A percentile compares a stretch with the other conserved stretches of the same genome.
Evolutionary conservation across 805 yeast genomes (phyloP).

Genomic region (Schwanniomyces polymorphus): DNA sequence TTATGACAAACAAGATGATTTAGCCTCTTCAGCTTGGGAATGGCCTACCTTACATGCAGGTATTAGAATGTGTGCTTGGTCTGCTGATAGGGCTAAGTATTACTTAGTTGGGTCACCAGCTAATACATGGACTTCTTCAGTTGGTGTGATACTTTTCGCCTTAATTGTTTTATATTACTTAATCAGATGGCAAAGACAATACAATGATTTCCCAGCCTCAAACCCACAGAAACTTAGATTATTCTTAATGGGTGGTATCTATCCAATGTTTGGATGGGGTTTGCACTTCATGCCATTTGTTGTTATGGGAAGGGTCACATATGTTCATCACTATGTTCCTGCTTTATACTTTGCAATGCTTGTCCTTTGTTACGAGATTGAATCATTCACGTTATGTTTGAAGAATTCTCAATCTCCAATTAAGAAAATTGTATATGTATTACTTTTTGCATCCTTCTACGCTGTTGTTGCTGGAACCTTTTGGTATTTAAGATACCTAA

Average conservation of each 20-base stretch:
- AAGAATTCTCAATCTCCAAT: slow-evolving; percentile 11
- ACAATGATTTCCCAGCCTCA: slow-evolving; percentile 47
- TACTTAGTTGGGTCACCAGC: slow-evolving; percentile 71
- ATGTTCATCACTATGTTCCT: slow-evolving; percentile 95
- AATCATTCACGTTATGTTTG: slow-evolving; percentile 36
- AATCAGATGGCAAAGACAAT: slow-evolving; percentile 73
- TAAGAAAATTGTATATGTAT: slow-evolving; percentile 19
- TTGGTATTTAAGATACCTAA: slow-evolving; percentile 43
- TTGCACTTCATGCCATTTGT: slow-evolving; percentile 87
- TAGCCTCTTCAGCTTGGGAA: slow-evolving; percentile 80
- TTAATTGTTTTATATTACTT: slow-evolving; percentile 40
- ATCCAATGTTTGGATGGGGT: slow-evolving; percentile 90
- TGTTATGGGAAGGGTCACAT: slow-evolving; percentile 94
- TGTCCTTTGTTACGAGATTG: slow-evolving; percentile 64
- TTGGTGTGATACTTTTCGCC: slow-evolving; percentile 56
- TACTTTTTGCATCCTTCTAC: slow-evolving; percentile 27
- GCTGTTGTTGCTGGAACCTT: slow-evolving; percentile 34
- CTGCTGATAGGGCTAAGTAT: slow-evolving; percentile 52
- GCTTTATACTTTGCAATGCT: slow-evolving; percentile 92
- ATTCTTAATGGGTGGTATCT: slow-evolving; percentile 70
- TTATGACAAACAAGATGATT: slow-evolving; percentile 63
- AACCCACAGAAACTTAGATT: slow-evolving; percentile 46
- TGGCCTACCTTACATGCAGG: slow-evolving; percentile 76
- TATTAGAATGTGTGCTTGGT: slow-evolving; percentile 78
- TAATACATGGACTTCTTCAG: slow-evolving; percentile 68